Evolutionary conservation across 2,329 filamentous ascomycete genomes (phyloP).

Genomic region (Exophiala bonariae): DNA sequence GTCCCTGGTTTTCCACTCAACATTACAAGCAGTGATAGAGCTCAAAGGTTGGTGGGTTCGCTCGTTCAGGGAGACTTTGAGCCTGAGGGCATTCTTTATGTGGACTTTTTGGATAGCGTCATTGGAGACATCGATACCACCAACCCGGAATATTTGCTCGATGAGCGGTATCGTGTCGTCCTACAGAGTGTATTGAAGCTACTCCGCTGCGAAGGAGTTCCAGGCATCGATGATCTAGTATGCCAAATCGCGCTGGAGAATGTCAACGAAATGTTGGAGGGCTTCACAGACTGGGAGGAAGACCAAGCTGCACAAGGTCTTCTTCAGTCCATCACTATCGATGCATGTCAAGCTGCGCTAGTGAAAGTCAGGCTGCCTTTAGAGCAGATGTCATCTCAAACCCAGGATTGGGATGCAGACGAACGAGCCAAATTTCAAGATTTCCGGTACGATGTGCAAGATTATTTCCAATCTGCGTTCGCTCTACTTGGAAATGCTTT

Average conservation of each 20-base stretch:
- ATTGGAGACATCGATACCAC: constrained; percentile 22
- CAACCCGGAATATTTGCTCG: constrained; percentile 19
- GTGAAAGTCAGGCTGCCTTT: constrained; percentile 28
- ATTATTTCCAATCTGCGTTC: constrained; percentile 46
- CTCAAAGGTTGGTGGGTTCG: constrained; percentile 9
- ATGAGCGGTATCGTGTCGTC: constrained; percentile 26
- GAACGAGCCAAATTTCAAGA: constrained; percentile 43
- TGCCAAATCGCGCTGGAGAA: constrained; percentile 38
- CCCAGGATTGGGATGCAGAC: constrained; percentile 40
- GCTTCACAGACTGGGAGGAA: constrained; percentile 42
- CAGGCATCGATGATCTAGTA: constrained; percentile 27
- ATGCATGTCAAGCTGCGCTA: constrained; percentile 24
- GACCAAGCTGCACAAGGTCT: constrained; percentile 30
- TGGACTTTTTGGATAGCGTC: constrained; percentile 27
- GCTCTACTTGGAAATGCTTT: constrained; percentile 43
- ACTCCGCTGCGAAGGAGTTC: constrained; percentile 22
- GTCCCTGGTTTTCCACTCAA: constrained; percentile 16
- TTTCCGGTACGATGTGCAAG: constrained; percentile 47
- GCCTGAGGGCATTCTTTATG: constrained; percentile 19
- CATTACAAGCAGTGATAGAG: constrained; percentile 12
- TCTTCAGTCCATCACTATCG: constrained; percentile 14
- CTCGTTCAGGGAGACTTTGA: constrained; percentile 22
- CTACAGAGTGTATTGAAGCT: constrained; percentile 32
- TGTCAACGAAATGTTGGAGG: constrained; percentile 40
- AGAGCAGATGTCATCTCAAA: constrained; percentile 29